phyloP scores from a whole-genome alignment of 2,329 filamentous ascomycete genomes.

The Fusarium pilosicola region DNA sequence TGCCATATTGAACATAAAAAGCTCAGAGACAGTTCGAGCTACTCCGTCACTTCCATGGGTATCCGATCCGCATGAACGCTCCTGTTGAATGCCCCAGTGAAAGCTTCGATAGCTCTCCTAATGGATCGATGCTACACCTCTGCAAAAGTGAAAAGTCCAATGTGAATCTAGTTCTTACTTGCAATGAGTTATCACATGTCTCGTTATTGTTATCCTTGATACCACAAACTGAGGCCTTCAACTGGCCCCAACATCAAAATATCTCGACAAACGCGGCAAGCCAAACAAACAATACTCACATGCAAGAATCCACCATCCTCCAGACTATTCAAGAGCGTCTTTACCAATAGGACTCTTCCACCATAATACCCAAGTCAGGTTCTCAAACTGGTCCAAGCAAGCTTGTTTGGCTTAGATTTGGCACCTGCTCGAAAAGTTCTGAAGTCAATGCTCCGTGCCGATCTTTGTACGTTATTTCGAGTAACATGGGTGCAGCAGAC shows the following conservation, averaged over 20 bases:
- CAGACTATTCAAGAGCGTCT: not conserved
- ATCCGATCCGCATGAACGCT: too few relatives aligned
- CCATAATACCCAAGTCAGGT: not conserved
- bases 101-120: not conserved
- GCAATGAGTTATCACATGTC: not conserved
- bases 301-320: not conserved
- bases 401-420: conserved; percentile 25
- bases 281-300: conserved; percentile 10
- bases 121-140: not conserved
- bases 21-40: too few relatives aligned
- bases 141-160: not conserved
- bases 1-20: not conserved
- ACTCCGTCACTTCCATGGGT: too few relatives aligned
- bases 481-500: not conserved
- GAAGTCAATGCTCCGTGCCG: not conserved
- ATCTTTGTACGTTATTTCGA: conserved; percentile 2
- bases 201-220: not conserved
- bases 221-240: not conserved
- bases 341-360: not conserved
- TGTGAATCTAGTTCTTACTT: too few relatives aligned
- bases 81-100: too few relatives aligned
- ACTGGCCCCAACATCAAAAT: not conserved
- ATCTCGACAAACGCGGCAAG: not conserved
- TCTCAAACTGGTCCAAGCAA: conserved; percentile 28
- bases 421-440: not conserved